Percentiles rank a stretch among this genome's conserved stretches.
Conservation (phyloP, 2,329 filamentous ascomycete genomes). For the Pyricularia grisea region DNA sequence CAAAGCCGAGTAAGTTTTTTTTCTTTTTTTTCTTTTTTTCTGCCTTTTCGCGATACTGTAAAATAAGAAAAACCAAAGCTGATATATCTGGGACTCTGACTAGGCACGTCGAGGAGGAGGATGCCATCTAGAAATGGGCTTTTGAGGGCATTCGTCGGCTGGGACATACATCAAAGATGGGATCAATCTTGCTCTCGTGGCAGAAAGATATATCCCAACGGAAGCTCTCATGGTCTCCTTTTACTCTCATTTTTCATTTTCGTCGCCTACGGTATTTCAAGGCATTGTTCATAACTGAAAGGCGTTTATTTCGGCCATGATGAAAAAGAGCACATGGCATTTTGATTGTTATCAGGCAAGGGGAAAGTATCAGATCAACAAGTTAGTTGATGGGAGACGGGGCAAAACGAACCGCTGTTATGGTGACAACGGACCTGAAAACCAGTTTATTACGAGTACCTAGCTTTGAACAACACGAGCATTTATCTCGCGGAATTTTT, state of each 20-base stretch:
- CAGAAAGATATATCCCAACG: background rate
- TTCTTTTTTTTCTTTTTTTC: too few species aligned
- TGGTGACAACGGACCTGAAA: background rate
- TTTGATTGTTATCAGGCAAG: background rate
- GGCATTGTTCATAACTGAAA: background rate
- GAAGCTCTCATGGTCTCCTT: background rate
- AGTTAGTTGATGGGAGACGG: background rate
- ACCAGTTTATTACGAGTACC: background rate
- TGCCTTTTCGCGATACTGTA: background rate
- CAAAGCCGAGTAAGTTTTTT: background rate
- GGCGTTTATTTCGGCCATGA: background rate
- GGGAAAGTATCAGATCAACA: background rate
- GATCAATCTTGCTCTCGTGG: background rate
- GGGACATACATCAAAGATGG: background rate
- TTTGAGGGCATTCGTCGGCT: background rate
- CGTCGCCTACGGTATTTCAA: background rate
- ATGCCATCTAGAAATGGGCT: background rate
- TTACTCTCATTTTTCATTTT: background rate
- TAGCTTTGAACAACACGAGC: background rate
- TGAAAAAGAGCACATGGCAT: background rate
- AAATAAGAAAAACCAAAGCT: background rate
- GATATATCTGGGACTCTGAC: background rate
- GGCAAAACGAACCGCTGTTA: background rate
- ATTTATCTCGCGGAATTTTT: background rate
- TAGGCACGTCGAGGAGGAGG: background rate